Conservation (phyloP, 108 stramenopile species). For the Stephanodiscus minutulus region DNA sequence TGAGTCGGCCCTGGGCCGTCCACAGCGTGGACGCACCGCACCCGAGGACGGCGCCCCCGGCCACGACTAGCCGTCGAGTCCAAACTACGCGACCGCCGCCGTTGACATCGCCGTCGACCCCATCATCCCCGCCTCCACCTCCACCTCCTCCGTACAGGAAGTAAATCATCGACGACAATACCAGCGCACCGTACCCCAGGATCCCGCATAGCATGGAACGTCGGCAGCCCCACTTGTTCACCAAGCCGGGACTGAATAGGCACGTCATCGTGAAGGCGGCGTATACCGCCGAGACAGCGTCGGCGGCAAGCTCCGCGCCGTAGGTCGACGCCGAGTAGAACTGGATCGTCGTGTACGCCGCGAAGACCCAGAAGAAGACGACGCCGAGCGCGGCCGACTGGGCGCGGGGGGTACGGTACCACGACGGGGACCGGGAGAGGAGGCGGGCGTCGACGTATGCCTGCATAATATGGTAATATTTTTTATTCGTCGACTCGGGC, state of each 20-base stretch:
- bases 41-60: constrained; percentile 46
- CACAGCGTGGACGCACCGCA: constrained; percentile 55
- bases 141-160: constrained; percentile 35
- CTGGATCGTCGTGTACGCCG: constrained; percentile 61
- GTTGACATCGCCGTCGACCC: background rate
- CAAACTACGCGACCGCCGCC: constrained; percentile 1
- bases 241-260: constrained; percentile 44
- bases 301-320: constrained; percentile 45
- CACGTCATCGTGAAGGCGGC: constrained; percentile 46
- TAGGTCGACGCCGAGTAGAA: constrained; percentile 51
- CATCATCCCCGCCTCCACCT: too few relatives aligned
- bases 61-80: constrained; percentile 40
- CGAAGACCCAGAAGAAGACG: constrained; percentile 61
- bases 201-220: constrained; percentile 48
- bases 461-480: too few relatives aligned
- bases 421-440: constrained; percentile 22
- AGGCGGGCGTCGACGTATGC: constrained; percentile 9
- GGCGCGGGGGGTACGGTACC: constrained; percentile 38
- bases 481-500: too few relatives aligned
- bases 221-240: constrained; percentile 49
- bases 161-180: constrained; percentile 42
- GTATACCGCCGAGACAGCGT: constrained; percentile 44
- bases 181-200: constrained; percentile 48
- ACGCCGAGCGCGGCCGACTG: constrained; percentile 48
- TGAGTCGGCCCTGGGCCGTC: constrained; percentile 56